Conservation (phyloP, 2,329 filamentous ascomycete species). For the Epichloe sp. region DNA sequence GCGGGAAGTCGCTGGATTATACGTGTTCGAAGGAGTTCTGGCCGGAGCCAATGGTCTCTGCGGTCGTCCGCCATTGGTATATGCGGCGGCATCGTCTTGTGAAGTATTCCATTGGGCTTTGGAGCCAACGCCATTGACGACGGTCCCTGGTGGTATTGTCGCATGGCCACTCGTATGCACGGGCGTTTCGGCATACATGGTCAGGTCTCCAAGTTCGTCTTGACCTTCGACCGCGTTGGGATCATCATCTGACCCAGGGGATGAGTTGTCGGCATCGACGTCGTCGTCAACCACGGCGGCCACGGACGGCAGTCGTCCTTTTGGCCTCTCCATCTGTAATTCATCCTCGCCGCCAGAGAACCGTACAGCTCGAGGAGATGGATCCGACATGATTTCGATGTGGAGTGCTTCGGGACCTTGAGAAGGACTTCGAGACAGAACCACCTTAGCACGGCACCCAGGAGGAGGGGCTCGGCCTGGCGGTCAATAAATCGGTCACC, state of each 20-base stretch:
- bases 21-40: constrained; percentile 67
- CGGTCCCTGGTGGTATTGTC: constrained; percentile 26
- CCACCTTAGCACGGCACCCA: constrained; percentile 2
- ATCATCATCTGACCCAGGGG: constrained; percentile 22
- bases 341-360: constrained; percentile 39
- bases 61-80: constrained; percentile 29
- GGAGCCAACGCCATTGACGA: constrained; percentile 26
- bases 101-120: constrained; percentile 26
- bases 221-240: constrained; percentile 34
- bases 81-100: constrained; percentile 16
- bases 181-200: constrained; percentile 29
- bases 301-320: constrained; percentile 22
- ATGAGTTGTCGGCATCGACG: constrained; percentile 14
- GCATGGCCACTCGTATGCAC: constrained; percentile 28
- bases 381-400: constrained; percentile 26
- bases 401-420: background rate
- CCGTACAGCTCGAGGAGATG: constrained; percentile 42
- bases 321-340: constrained; percentile 27
- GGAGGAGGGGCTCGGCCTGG: constrained; percentile 5
- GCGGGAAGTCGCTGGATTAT: constrained; percentile 54
- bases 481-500: constrained; percentile 3
- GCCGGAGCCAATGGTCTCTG: constrained; percentile 57
- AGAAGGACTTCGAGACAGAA: background rate
- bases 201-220: constrained; percentile 33
- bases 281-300: constrained; percentile 9